Evolutionary conservation across 768 basidiomycete genomes (phyloP).

Genomic region (Tulasnella sp.): DNA sequence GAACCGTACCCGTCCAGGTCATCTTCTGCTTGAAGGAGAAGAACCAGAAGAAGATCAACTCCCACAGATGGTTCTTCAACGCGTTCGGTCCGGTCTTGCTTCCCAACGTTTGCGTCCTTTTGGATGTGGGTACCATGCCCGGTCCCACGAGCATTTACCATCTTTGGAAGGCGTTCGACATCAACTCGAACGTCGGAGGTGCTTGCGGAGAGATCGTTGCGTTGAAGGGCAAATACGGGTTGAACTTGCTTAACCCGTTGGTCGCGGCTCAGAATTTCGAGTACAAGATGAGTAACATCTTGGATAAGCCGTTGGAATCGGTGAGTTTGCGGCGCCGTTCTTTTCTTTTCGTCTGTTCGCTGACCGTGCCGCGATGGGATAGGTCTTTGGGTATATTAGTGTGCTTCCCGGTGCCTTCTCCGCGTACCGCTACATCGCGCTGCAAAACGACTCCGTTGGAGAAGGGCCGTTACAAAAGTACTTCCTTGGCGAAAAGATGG

Average conservation of each 20-base stretch:
- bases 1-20: conserved; percentile 83
- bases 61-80: conserved; percentile 91
- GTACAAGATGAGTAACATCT: conserved; percentile 81
- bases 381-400: conserved; percentile 88
- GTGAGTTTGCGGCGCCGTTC: conserved; percentile 32
- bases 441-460: conserved; percentile 79
- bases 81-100: conserved; percentile 74
- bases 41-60: conserved; percentile 96
- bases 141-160: conserved; percentile 88
- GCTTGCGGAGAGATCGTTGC: conserved; percentile 97
- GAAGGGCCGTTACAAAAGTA: conserved; percentile 92
- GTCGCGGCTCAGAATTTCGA: conserved; percentile 93
- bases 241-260: conserved; percentile 72
- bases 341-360: not conserved
- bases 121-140: conserved; percentile 84
- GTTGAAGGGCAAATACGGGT: conserved; percentile 78
- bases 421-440: conserved; percentile 60
- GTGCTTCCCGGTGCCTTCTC: conserved; percentile 53
- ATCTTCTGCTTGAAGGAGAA: conserved; percentile 91
- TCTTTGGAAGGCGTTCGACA: conserved; percentile 91
- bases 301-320: conserved; percentile 74
- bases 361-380: not conserved
- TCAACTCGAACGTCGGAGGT: conserved; percentile 85
- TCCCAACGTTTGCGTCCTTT: conserved; percentile 87
- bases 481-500: conserved; percentile 95